Percentiles rank a stretch among this genome's conserved stretches.
These are phyloP conservation scores for Leptodermis oblonga DNA, from an alignment of 257 asterid species.

Conservation along the genomic window DNA sequence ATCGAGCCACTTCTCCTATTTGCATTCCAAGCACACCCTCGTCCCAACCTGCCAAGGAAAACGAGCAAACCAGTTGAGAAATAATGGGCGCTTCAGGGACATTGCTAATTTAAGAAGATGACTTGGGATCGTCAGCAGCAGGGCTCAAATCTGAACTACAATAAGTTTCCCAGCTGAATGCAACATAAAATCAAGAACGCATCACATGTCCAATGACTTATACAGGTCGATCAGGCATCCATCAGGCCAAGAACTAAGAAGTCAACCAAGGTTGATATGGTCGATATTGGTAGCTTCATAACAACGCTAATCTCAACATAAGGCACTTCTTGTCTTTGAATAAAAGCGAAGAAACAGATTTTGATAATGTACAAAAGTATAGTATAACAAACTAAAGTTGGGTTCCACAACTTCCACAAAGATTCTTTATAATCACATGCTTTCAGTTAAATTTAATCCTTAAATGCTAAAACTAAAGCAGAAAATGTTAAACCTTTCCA, in stretches of 20 bases:
- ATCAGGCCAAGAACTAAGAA: background rate
- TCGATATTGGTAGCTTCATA: background rate
- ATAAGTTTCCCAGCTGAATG: background rate
- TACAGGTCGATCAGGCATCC: background rate
- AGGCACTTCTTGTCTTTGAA: background rate
- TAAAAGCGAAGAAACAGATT: background rate
- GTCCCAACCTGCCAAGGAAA: slow-evolving; percentile 79
- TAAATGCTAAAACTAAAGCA: background rate
- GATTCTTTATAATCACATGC: background rate
- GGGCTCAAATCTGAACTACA: background rate
- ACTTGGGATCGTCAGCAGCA: background rate
- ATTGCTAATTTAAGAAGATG: background rate
- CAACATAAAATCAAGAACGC: background rate
- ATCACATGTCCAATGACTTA: background rate
- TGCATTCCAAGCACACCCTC: slow-evolving; percentile 97
- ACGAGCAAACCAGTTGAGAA: slow-evolving; percentile 1
- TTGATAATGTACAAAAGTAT: background rate
- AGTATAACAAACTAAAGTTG: too few relatives aligned
- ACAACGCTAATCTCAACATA: background rate
- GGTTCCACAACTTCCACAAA: background rate
- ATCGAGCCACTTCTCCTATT: slow-evolving; percentile 88
- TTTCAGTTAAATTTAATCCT: too few relatives aligned
- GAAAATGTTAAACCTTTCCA: background rate
- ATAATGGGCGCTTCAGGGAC: too few relatives aligned
- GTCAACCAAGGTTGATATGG: background rate